phyloP scores from a whole-genome alignment of 2,329 filamentous ascomycete genomes.

The Dothideomycetes sp. region DNA sequence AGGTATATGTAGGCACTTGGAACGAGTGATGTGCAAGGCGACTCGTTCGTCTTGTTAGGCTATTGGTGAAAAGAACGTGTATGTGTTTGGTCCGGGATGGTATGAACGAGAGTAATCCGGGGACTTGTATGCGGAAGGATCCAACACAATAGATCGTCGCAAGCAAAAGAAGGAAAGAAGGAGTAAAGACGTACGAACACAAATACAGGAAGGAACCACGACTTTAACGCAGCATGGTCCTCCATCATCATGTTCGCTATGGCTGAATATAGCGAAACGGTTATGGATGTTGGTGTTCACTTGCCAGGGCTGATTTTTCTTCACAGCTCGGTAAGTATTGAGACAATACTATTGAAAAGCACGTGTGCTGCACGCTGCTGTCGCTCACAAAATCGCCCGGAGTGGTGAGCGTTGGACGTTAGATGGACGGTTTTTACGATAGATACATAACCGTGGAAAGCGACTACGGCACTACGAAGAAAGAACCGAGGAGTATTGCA shows the following conservation, averaged over 20 bases:
- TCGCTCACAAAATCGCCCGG: not conserved
- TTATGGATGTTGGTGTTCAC: not conserved
- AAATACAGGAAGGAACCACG: not conserved
- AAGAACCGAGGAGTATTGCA: too few relatives aligned
- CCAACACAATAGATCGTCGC: too few relatives aligned
- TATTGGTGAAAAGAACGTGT: not conserved
- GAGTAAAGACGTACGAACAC: not conserved
- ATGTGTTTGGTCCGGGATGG: too few relatives aligned
- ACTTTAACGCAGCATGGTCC: too few relatives aligned
- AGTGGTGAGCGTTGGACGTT: not conserved
- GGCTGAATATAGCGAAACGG: not conserved
- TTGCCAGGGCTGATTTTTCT: not conserved
- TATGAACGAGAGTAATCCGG: too few relatives aligned
- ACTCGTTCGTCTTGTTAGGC: not conserved
- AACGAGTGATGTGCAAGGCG: not conserved
- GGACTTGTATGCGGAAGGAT: too few relatives aligned
- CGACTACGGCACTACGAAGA: too few relatives aligned
- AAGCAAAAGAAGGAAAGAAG: not conserved
- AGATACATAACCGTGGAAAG: not conserved
- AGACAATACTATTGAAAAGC: constrained; percentile 8
- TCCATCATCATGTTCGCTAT: not conserved
- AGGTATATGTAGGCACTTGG: not conserved
- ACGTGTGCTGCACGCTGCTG: constrained; percentile 4
- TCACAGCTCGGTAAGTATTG: not conserved
- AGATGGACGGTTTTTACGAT: constrained; percentile 1